Base-by-base conservation (phyloP, 768 basidiomycete species). In the Cystobasidium ongulense region DNA sequence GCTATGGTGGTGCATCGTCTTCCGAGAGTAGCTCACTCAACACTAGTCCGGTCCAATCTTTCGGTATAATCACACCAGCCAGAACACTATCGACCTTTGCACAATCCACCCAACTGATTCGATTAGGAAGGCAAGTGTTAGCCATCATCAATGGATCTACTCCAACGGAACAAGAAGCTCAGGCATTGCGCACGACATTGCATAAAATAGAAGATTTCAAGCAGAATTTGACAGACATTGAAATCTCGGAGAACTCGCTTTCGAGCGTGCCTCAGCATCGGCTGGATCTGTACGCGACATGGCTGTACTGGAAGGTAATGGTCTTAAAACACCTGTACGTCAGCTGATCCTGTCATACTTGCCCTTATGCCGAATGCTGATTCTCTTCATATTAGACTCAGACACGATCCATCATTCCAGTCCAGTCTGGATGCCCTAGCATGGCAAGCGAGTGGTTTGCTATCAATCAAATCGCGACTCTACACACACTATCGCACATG, bases 11-110 rank as follows among this genome's bases (percentile, higher is more conserved):
- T 39, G 35, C 27, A 3, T 36, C 63, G 31, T 36, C 63, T 5
- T 27, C 23, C 25, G 27, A 35, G 7, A 59, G 33, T 59, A 27
- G 57, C 57, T 50, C 46, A n/a, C 27, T 38, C 63, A 64, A 64
- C 27, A 64, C 35, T 17, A 64, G 36, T 64, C 63, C 63, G 2
- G 57, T 59, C 57, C 57, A 59, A 23, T 64, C 63, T 38, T 64
- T 64, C 25, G 63, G 63, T 27, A 38, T 39, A 3, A 64, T 64
- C 33, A 46, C 36, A 2, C 63, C 63, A 15, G 35, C 63, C 5
- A 35, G 41, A 39, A 46, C 63, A 7, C 33, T 64, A 5, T 64
- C 63, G 25, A 64, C 63, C 5, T 64, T 64, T 27, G 41, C 35
- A 2, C 41, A 38, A 23, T 38, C 63, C 7, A 35, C 36, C 5